These are phyloP conservation scores for Chlorella variabilis DNA, from an alignment of 163 green algal genomes.

Conservation along the genomic window DNA sequence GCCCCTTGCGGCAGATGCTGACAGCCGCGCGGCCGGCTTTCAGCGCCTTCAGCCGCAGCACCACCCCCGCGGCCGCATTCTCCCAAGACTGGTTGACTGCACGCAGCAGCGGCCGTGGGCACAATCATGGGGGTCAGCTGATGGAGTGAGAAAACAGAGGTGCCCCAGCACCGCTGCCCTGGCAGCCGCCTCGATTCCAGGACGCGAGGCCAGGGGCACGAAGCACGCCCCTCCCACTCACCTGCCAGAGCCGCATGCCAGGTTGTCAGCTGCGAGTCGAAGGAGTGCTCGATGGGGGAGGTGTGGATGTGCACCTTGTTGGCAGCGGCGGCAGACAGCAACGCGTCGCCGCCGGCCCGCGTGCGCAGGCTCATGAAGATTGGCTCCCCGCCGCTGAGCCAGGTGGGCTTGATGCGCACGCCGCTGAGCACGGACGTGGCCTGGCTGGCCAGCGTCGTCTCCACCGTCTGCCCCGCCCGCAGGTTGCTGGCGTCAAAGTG, in stretches of 20 bases:
- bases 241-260: neutral
- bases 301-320: slow-evolving; percentile 23
- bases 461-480: neutral
- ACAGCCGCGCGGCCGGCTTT: neutral
- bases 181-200: too few relatives aligned
- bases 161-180: too few relatives aligned
- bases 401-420: slow-evolving; percentile 18
- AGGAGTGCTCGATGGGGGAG: slow-evolving; percentile 25
- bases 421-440: neutral
- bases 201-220: too few relatives aligned
- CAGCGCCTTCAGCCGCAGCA: slow-evolving; percentile 5
- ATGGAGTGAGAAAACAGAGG: too few relatives aligned
- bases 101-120: too few relatives aligned
- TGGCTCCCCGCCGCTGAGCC: slow-evolving; percentile 1
- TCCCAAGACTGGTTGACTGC: neutral
- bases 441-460: neutral
- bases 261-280: neutral
- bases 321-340: neutral
- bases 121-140: too few relatives aligned
- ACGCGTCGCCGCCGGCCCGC: neutral
- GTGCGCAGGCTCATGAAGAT: slow-evolving; percentile 22
- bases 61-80: neutral
- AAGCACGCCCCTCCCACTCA: too few relatives aligned
- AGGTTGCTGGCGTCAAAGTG: slow-evolving; percentile 27
- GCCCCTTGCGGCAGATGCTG: slow-evolving; percentile 15